Base-by-base conservation (phyloP, 805 yeast genomes). In the Hanseniaspora nectarophila region DNA sequence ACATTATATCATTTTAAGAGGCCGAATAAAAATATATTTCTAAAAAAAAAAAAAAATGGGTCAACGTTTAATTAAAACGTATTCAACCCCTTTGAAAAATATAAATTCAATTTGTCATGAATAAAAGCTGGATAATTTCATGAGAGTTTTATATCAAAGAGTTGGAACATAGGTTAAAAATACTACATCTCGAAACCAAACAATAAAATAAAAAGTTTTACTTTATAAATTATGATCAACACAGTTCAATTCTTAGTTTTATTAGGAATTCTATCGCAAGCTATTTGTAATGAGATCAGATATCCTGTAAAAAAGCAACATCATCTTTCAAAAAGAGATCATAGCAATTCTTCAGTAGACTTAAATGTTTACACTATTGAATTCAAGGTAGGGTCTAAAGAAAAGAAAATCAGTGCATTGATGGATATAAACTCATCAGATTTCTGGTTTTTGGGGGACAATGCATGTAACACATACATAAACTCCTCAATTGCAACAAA, bases 381-480 rank as follows among this genome's bases (percentile, higher is more conserved):
- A n/a, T 28, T 42, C 28, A 28, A 26, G 15, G 31, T 42, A 28
- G 45, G 45, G 10, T 42, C 45, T 1, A 10, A 29, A 5, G 21
- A 70, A 0, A 81, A 81, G 58, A 62, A 68, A n/a, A 67, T 81
- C 5, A 69, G 68, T 9, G 77, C 82, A 9, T 62, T 80, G 33
- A 61, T 83, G 16, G 92, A 83, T 60, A 83, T 89, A 0, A 90
- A 89, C 2, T 81, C 88, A 4, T 42, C 45, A 18, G 45, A 42
- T 18, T 42, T 42, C 9, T 42, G 45, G 45, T 21, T 42, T 29
- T 42, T 42, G 29, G 45, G 28, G 16, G 24, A 37, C 9, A 21
- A 21, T 12, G 23, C 40, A 13, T 37, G 40, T n/a, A 23, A 20
- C 10, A 1, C 24, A 4, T 37, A 37, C 15, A 2, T 21, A 21